These are phyloP conservation scores for Fusarium sp. DNA, from an alignment of 2,329 filamentous ascomycete species.

Conservation along the genomic window DNA sequence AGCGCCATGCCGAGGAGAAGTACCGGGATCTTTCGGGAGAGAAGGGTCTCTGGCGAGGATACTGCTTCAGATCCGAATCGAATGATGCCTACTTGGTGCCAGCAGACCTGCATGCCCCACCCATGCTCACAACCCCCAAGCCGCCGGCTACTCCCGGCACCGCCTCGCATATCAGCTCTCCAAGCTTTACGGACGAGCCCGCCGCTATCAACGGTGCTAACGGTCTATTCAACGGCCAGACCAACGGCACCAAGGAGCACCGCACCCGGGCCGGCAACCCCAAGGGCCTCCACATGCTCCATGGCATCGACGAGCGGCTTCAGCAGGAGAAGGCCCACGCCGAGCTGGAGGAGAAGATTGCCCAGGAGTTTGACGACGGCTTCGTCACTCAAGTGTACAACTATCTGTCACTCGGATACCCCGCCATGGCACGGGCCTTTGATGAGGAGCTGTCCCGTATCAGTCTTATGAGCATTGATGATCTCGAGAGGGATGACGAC, in stretches of 20 bases:
- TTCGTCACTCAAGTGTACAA: conserved; percentile 98
- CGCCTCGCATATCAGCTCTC: conserved; percentile 53
- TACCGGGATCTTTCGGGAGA: conserved; percentile 68
- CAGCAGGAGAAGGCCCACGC: conserved; percentile 62
- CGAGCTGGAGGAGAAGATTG: conserved; percentile 65
- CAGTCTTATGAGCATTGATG: conserved; percentile 73
- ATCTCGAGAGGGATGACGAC: conserved; percentile 79
- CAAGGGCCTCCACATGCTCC: conserved; percentile 62
- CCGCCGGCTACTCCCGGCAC: conserved; percentile 56
- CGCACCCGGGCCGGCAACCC: conserved; percentile 48
- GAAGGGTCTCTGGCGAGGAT: conserved; percentile 82
- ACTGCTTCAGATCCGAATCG: conserved; percentile 64
- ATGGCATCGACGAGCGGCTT: conserved; percentile 64
- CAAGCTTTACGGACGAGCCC: conserved; percentile 57
- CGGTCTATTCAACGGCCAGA: conserved; percentile 23
- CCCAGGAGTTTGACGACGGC: conserved; percentile 79
- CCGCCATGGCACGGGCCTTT: conserved; percentile 83
- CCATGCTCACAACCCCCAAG: conserved; percentile 64
- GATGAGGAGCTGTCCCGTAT: conserved; percentile 90
- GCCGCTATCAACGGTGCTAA: conserved; percentile 42
- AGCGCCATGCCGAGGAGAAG: conserved; percentile 59
- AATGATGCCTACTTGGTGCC: conserved; percentile 54
- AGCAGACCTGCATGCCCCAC: conserved; percentile 58
- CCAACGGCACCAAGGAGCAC: conserved; percentile 39
- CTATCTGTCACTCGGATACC: conserved; percentile 93